Conservation (phyloP, 2,329 filamentous ascomycete species). For the Cephalotrichum gorgonifer region DNA sequence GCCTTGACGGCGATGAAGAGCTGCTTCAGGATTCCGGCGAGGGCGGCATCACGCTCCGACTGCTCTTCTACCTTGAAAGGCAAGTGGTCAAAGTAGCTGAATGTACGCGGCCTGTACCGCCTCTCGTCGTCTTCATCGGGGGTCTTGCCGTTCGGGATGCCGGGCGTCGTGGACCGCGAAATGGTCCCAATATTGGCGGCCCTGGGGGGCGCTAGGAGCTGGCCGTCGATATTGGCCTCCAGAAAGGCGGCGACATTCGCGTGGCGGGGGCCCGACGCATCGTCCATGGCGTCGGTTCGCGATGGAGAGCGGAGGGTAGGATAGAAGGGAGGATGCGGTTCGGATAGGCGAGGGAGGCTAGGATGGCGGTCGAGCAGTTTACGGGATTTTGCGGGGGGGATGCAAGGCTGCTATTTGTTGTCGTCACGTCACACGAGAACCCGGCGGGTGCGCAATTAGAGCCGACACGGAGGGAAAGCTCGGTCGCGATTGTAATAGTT, state of each 20-base stretch:
- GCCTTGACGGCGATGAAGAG: conserved; percentile 86
- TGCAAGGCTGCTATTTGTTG: not conserved
- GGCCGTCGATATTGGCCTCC: conserved; percentile 19
- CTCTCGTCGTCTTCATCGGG: conserved; percentile 41
- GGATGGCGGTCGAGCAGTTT: not conserved
- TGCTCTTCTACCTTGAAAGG: conserved; percentile 84
- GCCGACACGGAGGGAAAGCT: not conserved
- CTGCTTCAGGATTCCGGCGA: conserved; percentile 83
- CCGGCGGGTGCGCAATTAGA: not conserved
- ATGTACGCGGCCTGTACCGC: conserved; percentile 77
- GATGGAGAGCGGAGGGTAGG: not conserved
- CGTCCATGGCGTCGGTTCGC: conserved; percentile 21
- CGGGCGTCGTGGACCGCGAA: conserved; percentile 80
- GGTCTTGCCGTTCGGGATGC: conserved; percentile 42
- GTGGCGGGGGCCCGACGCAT: conserved; percentile 23
- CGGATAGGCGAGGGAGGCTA: not conserved
- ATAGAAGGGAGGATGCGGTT: not conserved
- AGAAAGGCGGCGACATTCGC: conserved; percentile 18
- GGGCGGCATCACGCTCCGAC: conserved; percentile 61
- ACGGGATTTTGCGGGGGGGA: not conserved
- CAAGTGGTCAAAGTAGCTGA: conserved; percentile 82
- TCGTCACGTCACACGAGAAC: not conserved
- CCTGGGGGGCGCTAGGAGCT: conserved; percentile 19
- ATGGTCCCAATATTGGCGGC: conserved; percentile 52
- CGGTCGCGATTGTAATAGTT: not conserved